These are phyloP conservation scores for Sclerotinia minor DNA, from an alignment of 2,329 filamentous ascomycete genomes.

Conservation along the genomic window DNA sequence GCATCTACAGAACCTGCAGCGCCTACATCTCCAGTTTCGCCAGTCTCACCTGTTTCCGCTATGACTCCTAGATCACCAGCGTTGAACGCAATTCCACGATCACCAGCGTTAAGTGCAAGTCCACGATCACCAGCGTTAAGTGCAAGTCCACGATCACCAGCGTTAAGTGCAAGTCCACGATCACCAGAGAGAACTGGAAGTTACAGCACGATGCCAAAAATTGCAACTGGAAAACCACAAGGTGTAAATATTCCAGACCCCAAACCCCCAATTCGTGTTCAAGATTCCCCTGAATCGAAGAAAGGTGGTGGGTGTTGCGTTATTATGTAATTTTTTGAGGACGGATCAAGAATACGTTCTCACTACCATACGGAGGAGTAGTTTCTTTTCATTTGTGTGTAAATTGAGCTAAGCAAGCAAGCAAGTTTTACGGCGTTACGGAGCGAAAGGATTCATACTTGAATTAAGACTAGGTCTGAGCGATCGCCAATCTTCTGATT, in stretches of 20 bases:
- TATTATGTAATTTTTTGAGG: slow-evolving; percentile 46
- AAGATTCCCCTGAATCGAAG: slow-evolving; percentile 54
- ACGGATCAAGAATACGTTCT: slow-evolving; percentile 11
- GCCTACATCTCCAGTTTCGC: neutral
- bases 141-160: slow-evolving; percentile 49
- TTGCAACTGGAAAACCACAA: slow-evolving; percentile 45
- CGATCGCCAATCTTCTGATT: slow-evolving; percentile 13
- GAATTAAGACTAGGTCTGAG: slow-evolving; percentile 19
- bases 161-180: slow-evolving; percentile 48
- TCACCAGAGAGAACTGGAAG: slow-evolving; percentile 44
- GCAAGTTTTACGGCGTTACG: slow-evolving; percentile 19
- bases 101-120: too few species aligned
- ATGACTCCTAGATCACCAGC: slow-evolving; percentile 50
- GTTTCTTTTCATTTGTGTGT: slow-evolving; percentile 10
- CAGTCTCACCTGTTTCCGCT: neutral
- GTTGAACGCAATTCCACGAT: too few species aligned
- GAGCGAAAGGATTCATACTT: slow-evolving; percentile 14
- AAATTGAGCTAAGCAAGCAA: slow-evolving; percentile 16
- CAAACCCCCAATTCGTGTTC: slow-evolving; percentile 51
- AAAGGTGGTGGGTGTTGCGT: slow-evolving; percentile 52
- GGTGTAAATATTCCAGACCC: slow-evolving; percentile 35
- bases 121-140: too few species aligned
- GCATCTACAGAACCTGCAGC: neutral
- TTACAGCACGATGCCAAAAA: slow-evolving; percentile 52
- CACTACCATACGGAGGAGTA: slow-evolving; percentile 2